These are phyloP conservation scores for Otatea glauca DNA, from an alignment of 176 grass and related monocot genomes.

Conservation along the genomic window DNA sequence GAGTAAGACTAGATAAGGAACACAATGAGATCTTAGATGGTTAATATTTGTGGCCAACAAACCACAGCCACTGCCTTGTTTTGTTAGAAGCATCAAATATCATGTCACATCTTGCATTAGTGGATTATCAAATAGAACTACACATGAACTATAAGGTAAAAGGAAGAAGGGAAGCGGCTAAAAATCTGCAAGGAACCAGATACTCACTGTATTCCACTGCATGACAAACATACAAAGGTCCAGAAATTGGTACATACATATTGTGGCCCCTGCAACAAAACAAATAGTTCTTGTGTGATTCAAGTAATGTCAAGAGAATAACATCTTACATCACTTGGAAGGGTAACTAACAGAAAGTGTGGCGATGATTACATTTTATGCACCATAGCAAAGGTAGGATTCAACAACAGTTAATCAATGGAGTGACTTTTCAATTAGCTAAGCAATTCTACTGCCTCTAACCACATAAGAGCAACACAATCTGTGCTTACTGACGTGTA, in stretches of 20 bases:
- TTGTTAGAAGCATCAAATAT: slow-evolving; percentile 17
- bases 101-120: slow-evolving; percentile 22
- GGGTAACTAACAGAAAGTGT: background rate
- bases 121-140: slow-evolving; percentile 16
- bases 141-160: slow-evolving; percentile 10
- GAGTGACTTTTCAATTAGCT: background rate
- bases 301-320: slow-evolving; percentile 22
- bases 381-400: background rate
- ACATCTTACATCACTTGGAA: slow-evolving; percentile 15
- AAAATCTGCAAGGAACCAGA: slow-evolving; percentile 31
- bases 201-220: slow-evolving; percentile 96
- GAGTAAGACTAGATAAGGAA: background rate
- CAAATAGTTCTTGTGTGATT: background rate
- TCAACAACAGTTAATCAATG: slow-evolving; percentile 3
- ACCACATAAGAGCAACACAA: background rate
- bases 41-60: background rate
- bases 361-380: background rate
- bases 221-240: slow-evolving; percentile 88
- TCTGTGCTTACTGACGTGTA: background rate
- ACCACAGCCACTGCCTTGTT: slow-evolving; percentile 3
- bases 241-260: slow-evolving; percentile 97
- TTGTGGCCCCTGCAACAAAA: slow-evolving; percentile 72
- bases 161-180: background rate
- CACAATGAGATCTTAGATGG: background rate
- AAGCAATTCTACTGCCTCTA: background rate